Conservation (phyloP, 495 filamentous ascomycete genomes). For the Hypoxylon perforatum region DNA sequence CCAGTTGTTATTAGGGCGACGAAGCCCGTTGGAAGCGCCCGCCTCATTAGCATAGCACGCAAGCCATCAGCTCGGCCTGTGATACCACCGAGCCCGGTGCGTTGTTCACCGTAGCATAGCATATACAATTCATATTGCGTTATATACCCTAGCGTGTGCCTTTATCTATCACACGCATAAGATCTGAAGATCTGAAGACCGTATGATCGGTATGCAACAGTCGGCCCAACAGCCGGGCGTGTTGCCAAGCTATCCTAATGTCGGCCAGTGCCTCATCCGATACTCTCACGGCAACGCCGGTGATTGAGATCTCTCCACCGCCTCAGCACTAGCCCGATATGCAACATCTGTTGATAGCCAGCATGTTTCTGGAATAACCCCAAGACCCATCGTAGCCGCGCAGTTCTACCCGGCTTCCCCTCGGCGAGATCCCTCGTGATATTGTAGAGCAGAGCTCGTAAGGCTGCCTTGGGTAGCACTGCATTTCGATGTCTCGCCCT, state of each 20-base stretch:
- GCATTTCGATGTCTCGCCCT: slow-evolving; percentile 22
- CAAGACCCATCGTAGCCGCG: slow-evolving; percentile 53
- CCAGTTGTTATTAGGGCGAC: no score
- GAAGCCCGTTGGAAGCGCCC: no score
- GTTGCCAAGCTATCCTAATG: slow-evolving; percentile 7
- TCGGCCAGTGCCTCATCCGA: slow-evolving; percentile 16
- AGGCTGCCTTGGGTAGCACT: slow-evolving; percentile 35
- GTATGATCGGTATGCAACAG: slow-evolving; percentile 1
- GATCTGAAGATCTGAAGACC: slow-evolving; percentile 12
- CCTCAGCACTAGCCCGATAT: slow-evolving; percentile 36
- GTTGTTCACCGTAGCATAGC: not conserved
- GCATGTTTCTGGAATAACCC: slow-evolving; percentile 44
- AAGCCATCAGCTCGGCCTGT: slow-evolving; percentile 8
- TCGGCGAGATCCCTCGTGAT: slow-evolving; percentile 52
- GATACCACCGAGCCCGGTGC: slow-evolving; percentile 8
- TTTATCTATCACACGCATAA: slow-evolving; percentile 4
- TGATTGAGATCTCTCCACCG: slow-evolving; percentile 42
- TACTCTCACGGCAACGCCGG: not conserved
- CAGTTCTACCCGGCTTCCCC: slow-evolving; percentile 48
- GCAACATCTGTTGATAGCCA: slow-evolving; percentile 43
- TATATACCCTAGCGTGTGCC: slow-evolving; percentile 15
- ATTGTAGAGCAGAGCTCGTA: slow-evolving; percentile 50
- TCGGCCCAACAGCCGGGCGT: slow-evolving; percentile 9
- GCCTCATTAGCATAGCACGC: not conserved
- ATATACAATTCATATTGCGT: slow-evolving; percentile 5